Base-by-base conservation (phyloP, 2,329 filamentous ascomycete species). In the Aspergillaceae sp. region DNA sequence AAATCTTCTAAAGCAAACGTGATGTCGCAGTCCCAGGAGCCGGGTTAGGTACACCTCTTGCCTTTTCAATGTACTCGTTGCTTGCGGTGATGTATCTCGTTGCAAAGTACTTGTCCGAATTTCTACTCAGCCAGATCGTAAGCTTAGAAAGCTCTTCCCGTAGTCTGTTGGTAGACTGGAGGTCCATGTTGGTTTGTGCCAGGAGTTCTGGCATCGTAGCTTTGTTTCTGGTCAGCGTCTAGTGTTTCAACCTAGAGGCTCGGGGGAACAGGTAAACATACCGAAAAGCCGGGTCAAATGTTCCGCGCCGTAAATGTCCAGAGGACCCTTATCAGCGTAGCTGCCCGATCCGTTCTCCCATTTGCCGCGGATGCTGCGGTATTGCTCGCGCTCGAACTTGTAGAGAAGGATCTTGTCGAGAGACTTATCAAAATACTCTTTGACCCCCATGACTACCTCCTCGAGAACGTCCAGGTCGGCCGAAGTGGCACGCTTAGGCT, bases 131-230 rank as follows among this genome's bases (percentile, higher is more conserved):
- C 88, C 90, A 98, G 45, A 80, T 76, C 7, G 84, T 87, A 67
- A 98, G 83, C 67, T 89, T 91, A 55, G 80, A 78, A 10, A 98
- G 77, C 65, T 98, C 92, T 59, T 96, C 88, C 8, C 89, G 84
- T 28, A 97, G 79, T 41, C 89, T 85, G 51, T 84, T 86, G 37
- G 95, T 87, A 2, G 89, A 90, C 64, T 94, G 89, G 44, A 84
- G 77, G 61, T 97, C 92, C 89, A 98, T 95, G 69, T 97, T 97
- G 44, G 92, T 98, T 65, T 98, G 92, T 3, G 90, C 90, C 51
- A 97, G 83, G 36, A 97, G 81, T 63, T 98, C 92, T 0, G 92
- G 91, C 56, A 97, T 82, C 1, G 86, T 85, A 3, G 94, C 91
- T 95, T 56, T 38, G 37, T 19, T 19, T 19, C 7, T 5, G n/a